Percentiles rank a stretch among this genome's conserved stretches.
phyloP scores from a whole-genome alignment of 495 filamentous ascomycete genomes.

The Bombardia bombarda region DNA sequence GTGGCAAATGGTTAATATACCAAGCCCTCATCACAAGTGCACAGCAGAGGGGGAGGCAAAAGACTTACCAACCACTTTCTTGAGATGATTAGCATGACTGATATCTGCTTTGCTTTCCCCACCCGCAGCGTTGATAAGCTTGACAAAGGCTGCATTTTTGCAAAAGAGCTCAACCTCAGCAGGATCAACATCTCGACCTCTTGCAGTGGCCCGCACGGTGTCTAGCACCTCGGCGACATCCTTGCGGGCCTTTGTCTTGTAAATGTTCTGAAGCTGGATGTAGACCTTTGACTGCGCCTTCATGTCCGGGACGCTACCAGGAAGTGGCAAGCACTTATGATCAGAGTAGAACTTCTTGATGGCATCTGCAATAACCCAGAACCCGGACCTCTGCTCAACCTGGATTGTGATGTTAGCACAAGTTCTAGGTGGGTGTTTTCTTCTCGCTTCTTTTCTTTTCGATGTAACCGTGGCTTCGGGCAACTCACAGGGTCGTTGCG shows the following conservation, averaged over 20 bases:
- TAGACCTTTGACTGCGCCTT: constrained; percentile 92
- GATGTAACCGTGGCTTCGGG: too few species aligned
- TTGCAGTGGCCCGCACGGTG: constrained; percentile 52
- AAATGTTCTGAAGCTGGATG: constrained; percentile 84
- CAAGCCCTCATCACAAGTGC: background rate
- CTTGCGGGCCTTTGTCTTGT: constrained; percentile 78
- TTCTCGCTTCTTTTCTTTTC: too few species aligned
- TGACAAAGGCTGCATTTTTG: constrained; percentile 90
- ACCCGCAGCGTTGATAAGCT: constrained; percentile 56
- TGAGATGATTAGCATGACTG: constrained; percentile 18
- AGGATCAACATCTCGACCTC: constrained; percentile 50
- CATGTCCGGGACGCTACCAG: constrained; percentile 92
- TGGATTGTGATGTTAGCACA: constrained; percentile 15
- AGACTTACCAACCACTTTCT: constrained; percentile 22
- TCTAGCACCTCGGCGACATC: constrained; percentile 72
- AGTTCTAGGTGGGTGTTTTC: background rate
- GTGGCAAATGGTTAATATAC: constrained; percentile 13
- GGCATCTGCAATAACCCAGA: constrained; percentile 88
- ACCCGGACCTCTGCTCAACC: constrained; percentile 44
- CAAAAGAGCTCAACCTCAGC: constrained; percentile 89
- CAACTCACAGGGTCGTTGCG: constrained; percentile 34
- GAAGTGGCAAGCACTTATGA: constrained; percentile 68
- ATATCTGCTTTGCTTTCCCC: constrained; percentile 7
- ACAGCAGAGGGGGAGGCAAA: background rate
- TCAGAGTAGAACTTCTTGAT: constrained; percentile 64